Base-by-base conservation (phyloP, 192 early-diverging fungal genomes). In the Coemansia sp. region DNA sequence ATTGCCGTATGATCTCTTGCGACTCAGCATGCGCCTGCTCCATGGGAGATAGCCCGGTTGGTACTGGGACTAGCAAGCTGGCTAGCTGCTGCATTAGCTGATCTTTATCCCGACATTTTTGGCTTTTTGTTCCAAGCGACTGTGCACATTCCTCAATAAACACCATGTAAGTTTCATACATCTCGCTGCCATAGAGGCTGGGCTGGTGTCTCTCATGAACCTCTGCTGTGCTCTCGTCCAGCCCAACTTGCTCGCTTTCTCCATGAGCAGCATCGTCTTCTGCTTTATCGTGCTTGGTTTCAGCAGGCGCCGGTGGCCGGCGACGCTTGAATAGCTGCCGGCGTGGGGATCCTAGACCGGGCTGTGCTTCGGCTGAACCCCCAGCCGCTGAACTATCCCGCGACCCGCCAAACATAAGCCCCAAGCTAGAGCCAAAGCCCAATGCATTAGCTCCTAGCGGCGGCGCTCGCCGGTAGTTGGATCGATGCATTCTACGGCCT, bases 321-420 rank as follows among this genome's bases (percentile, higher is more conserved):
- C 63, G 66, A 0, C 72, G 72, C 16, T 58, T 47, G 47, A 76
- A 69, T 40, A 76, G 41, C 59, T 68, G 72, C 13, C 59, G 50
- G 7, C 72, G 66, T 14, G 62, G 56, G 46, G 69, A 70, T 11
- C 50, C 20, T 39, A 36, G 9, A 2, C 23, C 31, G 1, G 20
- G 21, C 41, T 42, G 31, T 26, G 50, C 40, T 36, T 18, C 37
- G 7, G n/a, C 14, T 43, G 28, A 20, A 6, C 35, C 2, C 2
- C 12, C 30, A 5, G 48, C 31, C 9, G 20, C 26, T 6, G 48
- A 13, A 30, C 31, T 8, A 31, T n/a, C 48, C 1, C n/a, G 46
- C 23, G 8, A 26, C 30, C 35, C 36, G 19, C 35, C 67, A 76
- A 76, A 70, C 63, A 70, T 62, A 19, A 76, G 48, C 5, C 73